These are phyloP conservation scores for Aspergillus sp. DNA, from an alignment of 2,329 filamentous ascomycete genomes.

Conservation along the genomic window DNA sequence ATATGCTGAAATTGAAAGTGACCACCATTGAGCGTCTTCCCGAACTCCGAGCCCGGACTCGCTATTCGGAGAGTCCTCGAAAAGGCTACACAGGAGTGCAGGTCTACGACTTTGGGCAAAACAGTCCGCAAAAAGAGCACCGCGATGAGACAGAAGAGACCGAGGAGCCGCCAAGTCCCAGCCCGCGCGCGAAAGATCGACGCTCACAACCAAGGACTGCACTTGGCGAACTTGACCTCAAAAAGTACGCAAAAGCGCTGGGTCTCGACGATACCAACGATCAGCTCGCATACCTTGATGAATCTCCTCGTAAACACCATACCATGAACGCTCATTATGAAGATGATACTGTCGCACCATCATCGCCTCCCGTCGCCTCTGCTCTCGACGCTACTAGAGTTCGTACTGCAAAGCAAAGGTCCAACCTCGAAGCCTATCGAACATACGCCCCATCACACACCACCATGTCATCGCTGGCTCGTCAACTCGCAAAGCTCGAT, in stretches of 20 bases:
- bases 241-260: conserved; percentile 21
- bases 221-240: conserved; percentile 21
- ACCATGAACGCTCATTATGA: conserved; percentile 12
- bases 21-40: conserved; percentile 27
- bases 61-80: conserved; percentile 26
- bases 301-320: conserved; percentile 18
- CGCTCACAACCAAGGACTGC: conserved; percentile 13
- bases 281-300: conserved; percentile 21
- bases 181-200: conserved; percentile 33
- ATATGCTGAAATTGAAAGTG: conserved; percentile 33
- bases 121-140: conserved; percentile 18
- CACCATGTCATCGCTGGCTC: conserved; percentile 25
- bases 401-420: conserved; percentile 20
- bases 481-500: conserved; percentile 16
- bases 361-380: conserved; percentile 31
- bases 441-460: conserved; percentile 23
- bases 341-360: conserved; percentile 23
- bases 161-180: conserved; percentile 34
- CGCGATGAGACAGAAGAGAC: conserved; percentile 30
- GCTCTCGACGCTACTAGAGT: conserved; percentile 22
- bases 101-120: conserved; percentile 23
- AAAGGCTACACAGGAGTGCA: conserved; percentile 31
- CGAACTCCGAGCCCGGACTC: conserved; percentile 17
- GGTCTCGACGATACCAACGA: conserved; percentile 28
- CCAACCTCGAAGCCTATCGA: conserved; percentile 21